A percentile compares a stretch with the other conserved stretches of the same genome.
Evolutionary conservation across 2,329 filamentous ascomycete species (phyloP).

Genomic region (Talaromyces pinophilus): DNA sequence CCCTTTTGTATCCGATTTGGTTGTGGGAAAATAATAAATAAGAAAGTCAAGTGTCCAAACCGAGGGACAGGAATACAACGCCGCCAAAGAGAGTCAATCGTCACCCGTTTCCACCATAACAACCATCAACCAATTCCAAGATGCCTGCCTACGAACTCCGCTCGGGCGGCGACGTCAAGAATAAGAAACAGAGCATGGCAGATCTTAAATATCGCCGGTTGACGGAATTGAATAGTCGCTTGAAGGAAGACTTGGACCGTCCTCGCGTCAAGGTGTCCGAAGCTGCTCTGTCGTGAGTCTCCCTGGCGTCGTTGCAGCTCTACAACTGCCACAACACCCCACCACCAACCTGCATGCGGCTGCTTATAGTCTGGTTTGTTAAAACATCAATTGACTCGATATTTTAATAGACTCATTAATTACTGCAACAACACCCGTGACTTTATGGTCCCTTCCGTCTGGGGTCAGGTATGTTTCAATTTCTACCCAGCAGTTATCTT

Average conservation of each 20-base stretch:
- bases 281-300: slow-evolving; percentile 76
- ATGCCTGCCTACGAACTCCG: slow-evolving; percentile 66
- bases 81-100: slow-evolving; percentile 5
- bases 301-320: slow-evolving; percentile 15
- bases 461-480: slow-evolving; percentile 66
- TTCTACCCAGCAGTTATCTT: background rate
- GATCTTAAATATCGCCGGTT: slow-evolving; percentile 94
- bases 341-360: background rate
- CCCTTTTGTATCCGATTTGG: background rate
- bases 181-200: slow-evolving; percentile 99
- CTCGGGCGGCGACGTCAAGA: slow-evolving; percentile 67
- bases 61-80: background rate
- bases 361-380: background rate
- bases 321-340: slow-evolving; percentile 8
- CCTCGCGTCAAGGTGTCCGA: slow-evolving; percentile 95
- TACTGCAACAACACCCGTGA: slow-evolving; percentile 98
- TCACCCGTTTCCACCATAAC: background rate
- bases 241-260: slow-evolving; percentile 93
- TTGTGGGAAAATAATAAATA: background rate
- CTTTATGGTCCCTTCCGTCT: slow-evolving; percentile 98
- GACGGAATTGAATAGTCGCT: slow-evolving; percentile 92
- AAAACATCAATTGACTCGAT: slow-evolving; percentile 18
- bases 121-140: slow-evolving; percentile 43
- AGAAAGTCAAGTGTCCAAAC: slow-evolving; percentile 4
- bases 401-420: slow-evolving; percentile 74